A percentile compares a stretch with the other conserved stretches of the same genome.
phyloP scores from a whole-genome alignment of 352 stramenopile genomes.

The Phytophthora multivora region DNA sequence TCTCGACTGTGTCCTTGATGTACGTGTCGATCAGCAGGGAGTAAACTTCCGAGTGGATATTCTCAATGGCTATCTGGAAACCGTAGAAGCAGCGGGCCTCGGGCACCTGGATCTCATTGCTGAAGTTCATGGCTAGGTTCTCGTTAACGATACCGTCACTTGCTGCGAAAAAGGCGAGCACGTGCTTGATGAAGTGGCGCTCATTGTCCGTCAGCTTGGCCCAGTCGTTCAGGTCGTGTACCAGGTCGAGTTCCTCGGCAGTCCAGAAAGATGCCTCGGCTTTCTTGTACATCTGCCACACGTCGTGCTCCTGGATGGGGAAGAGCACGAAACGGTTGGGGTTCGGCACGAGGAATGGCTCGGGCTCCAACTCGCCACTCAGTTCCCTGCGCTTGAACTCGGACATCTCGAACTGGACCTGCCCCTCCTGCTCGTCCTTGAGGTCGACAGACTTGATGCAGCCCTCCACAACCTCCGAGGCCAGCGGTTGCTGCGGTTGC shows the following conservation, averaged over 20 bases:
- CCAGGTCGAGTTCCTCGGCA: constrained; percentile 97
- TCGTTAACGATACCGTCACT: constrained; percentile 99
- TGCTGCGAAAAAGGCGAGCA: constrained; percentile 98
- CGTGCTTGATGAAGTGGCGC: constrained; percentile 97
- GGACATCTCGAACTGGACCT: constrained; percentile 53
- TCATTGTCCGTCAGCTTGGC: constrained; percentile 93
- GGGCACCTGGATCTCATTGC: constrained; percentile 95
- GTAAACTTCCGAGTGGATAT: constrained; percentile 99
- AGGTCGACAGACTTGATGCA: constrained; percentile 19
- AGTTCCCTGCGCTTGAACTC: constrained; percentile 90
- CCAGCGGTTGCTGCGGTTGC: constrained; percentile 31
- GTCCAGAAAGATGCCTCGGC: constrained; percentile 99
- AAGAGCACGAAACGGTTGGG: constrained; percentile 97
- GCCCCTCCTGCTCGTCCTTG: constrained; percentile 23
- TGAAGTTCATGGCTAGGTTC: constrained; percentile 99
- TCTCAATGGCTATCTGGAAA: constrained; percentile 99
- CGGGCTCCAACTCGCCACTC: constrained; percentile 76
- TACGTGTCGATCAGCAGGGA: constrained; percentile 99
- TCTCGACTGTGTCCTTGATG: constrained; percentile 95
- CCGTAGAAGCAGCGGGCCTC: constrained; percentile 99
- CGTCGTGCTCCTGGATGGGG: constrained; percentile 96
- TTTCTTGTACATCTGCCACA: constrained; percentile 99
- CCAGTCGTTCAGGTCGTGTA: constrained; percentile 96
- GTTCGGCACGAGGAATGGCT: constrained; percentile 96
- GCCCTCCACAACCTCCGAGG: constrained; percentile 17